Evolutionary conservation across 805 yeast genomes (phyloP), one percentile per base, ranked within the genome.

Genomic region (Clavispora asparagi): DNA sequence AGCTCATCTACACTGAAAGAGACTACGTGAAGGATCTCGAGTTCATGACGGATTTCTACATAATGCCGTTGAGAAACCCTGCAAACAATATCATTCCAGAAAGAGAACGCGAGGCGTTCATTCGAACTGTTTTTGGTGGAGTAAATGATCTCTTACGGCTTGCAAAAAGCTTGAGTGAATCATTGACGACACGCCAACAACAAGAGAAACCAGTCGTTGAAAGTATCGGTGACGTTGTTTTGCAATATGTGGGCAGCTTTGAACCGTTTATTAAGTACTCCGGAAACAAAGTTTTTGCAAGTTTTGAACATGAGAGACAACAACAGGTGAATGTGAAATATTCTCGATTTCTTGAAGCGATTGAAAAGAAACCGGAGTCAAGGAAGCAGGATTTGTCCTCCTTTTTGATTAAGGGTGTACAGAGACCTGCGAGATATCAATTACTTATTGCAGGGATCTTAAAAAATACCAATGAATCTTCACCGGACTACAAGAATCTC

Each of bases 11-110:
- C 53, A 92, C 97, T 1, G 98, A 94, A 69, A 79, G 97, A 48
- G 95, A 94, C 54, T 94, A 91, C 64, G 96, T 94, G 44, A 91
- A 90, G 67, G 96, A 94, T 59, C 73, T 94, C 58, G 99, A 94
- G 64, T 87, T 91, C 54, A 76, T 94, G 57, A 81, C 96, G 39
- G 98, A 94, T 62, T 89, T 86, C 54, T 94, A 96, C 82, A 91
- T 94, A 63, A 80, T 88, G 67, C 97, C 98, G 2, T 71, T 94
- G 46, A 76, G 95, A 7, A 89, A 87, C 53, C 84, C 94, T 0
- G 65, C 66, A 13, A 71, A 70, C 47, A 87, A 85, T 57, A 85
- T 90, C 49, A 90, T 95, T 43, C 94, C 96, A 1, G 90, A 86
- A 44, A 75, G 83, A 46, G 92, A 95, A 53, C 77, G 97, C 37